A percentile compares a stretch with the other conserved stretches of the same genome.
Evolutionary conservation across 2,329 filamentous ascomycete genomes (phyloP).

Genomic region (Monilinia fructicola): DNA sequence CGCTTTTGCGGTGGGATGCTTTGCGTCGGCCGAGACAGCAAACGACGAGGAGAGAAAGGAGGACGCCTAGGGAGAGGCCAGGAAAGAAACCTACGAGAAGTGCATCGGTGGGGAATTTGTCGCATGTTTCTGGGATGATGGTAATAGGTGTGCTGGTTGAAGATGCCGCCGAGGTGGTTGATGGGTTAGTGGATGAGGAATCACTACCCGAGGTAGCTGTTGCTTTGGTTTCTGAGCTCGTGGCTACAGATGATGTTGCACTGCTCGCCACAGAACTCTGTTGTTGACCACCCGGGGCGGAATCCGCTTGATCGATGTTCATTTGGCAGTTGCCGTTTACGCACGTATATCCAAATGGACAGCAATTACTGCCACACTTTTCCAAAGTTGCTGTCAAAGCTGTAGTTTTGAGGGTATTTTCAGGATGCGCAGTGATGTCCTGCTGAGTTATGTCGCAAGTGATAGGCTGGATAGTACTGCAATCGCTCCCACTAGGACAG

Average conservation of each 20-base stretch:
- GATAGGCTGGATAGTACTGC: slow-evolving; percentile 62
- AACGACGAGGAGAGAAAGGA: slow-evolving; percentile 45
- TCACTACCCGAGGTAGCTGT: neutral
- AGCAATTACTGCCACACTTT: slow-evolving; percentile 62
- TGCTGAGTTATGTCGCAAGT: slow-evolving; percentile 63
- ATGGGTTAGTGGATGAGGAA: slow-evolving; percentile 26
- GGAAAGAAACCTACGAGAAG: slow-evolving; percentile 42
- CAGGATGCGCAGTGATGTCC: slow-evolving; percentile 56
- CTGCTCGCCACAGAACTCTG: slow-evolving; percentile 31
- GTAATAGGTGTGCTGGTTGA: slow-evolving; percentile 16
- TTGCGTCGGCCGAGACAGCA: slow-evolving; percentile 41
- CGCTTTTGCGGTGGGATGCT: slow-evolving; percentile 38
- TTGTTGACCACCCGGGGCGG: slow-evolving; percentile 30
- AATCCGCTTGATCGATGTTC: slow-evolving; percentile 51
- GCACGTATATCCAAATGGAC: slow-evolving; percentile 71
- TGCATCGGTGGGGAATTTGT: slow-evolving; percentile 32
- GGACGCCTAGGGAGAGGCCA: slow-evolving; percentile 49
- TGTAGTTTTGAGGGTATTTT: slow-evolving; percentile 65
- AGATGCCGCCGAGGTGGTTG: slow-evolving; percentile 27
- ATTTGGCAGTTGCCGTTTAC: slow-evolving; percentile 49
- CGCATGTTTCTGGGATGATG: slow-evolving; percentile 26
- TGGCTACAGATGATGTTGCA: slow-evolving; percentile 30
- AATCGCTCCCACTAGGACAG: slow-evolving; percentile 61
- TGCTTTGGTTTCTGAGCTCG: slow-evolving; percentile 13
- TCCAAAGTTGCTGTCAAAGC: slow-evolving; percentile 56